Evolutionary conservation across 305 asterid genomes (phyloP).

Genomic region (Rubia tinctorum): DNA sequence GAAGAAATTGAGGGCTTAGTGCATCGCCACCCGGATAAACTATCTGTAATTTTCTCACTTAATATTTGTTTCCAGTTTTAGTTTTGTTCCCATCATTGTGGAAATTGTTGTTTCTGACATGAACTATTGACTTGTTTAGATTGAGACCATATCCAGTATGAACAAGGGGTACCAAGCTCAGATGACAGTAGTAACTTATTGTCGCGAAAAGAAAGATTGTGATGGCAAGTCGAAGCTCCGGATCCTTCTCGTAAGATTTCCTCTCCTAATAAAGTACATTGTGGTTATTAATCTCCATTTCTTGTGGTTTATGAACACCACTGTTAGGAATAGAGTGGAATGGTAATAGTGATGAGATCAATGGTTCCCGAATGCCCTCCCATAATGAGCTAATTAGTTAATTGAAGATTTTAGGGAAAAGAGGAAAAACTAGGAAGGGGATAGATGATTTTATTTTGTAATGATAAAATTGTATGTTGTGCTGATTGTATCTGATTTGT

Average conservation of each 20-base stretch:
- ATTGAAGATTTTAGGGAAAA: neutral
- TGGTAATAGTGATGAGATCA: neutral
- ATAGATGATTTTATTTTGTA: neutral
- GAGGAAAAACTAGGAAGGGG: neutral
- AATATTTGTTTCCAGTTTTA: neutral
- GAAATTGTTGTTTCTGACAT: conserved; percentile 6
- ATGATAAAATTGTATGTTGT: conserved; percentile 4
- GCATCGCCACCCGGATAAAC: conserved; percentile 85
- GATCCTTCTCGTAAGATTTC: conserved; percentile 75
- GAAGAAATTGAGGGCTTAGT: conserved; percentile 86
- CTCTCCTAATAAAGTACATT: neutral
- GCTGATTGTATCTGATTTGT: conserved; percentile 26
- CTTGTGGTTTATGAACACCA: neutral
- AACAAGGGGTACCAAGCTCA: conserved; percentile 80
- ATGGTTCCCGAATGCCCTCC: neutral
- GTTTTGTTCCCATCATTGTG: conserved; percentile 11
- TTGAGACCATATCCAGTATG: conserved; percentile 56
- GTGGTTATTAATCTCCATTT: neutral
- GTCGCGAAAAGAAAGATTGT: conserved; percentile 53
- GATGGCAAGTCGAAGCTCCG: conserved; percentile 68
- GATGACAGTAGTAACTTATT: conserved; percentile 66
- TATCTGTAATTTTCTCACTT: conserved; percentile 54
- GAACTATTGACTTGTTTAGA: conserved; percentile 33
- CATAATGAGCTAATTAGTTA: neutral
- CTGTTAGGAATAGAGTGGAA: neutral